A percentile compares a stretch with the other conserved stretches of the same genome.
phyloP scores from a whole-genome alignment of 495 filamentous ascomycete genomes.

The Hypoxylon lenormandii region DNA sequence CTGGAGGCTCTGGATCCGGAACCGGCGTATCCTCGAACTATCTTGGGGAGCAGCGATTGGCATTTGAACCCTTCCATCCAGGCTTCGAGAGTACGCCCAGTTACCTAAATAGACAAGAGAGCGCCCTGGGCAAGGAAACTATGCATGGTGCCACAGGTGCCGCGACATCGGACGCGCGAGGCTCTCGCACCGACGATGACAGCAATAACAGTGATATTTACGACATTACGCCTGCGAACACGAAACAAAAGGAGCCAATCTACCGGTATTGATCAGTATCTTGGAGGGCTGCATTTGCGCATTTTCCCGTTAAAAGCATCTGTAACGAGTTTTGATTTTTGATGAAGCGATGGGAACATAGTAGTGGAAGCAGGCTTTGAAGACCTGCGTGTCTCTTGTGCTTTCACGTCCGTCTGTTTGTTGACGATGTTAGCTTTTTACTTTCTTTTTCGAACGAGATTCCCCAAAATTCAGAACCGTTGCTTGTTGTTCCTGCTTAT shows the following conservation, averaged over 20 bases:
- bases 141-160: conserved; percentile 51
- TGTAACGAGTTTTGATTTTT: conserved; percentile 11
- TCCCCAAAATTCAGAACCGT: conserved; percentile 37
- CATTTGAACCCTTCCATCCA: conserved; percentile 66
- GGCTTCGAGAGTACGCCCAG: conserved; percentile 58
- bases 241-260: conserved; percentile 51
- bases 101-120: conserved; percentile 54
- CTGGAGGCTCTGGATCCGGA: conserved; percentile 36
- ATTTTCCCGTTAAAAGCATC: not conserved
- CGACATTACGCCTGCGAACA: conserved; percentile 22
- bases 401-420: conserved; percentile 8
- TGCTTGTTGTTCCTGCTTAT: conserved; percentile 10
- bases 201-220: conserved; percentile 33
- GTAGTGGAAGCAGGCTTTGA: conserved; percentile 10
- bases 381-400: not conserved
- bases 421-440: conserved; percentile 22
- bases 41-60: conserved; percentile 48
- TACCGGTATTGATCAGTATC: conserved; percentile 53
- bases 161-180: conserved; percentile 10
- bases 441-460: conserved; percentile 38
- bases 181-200: conserved; percentile 30
- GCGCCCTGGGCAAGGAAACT: conserved; percentile 50
- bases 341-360: conserved; percentile 11
- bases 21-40: conserved; percentile 33
- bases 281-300: not conserved